Percentiles rank a stretch among this genome's conserved stretches.
Evolutionary conservation across 2,329 filamentous ascomycete species (phyloP).

Genomic region (Fusarium phyllophilum): DNA sequence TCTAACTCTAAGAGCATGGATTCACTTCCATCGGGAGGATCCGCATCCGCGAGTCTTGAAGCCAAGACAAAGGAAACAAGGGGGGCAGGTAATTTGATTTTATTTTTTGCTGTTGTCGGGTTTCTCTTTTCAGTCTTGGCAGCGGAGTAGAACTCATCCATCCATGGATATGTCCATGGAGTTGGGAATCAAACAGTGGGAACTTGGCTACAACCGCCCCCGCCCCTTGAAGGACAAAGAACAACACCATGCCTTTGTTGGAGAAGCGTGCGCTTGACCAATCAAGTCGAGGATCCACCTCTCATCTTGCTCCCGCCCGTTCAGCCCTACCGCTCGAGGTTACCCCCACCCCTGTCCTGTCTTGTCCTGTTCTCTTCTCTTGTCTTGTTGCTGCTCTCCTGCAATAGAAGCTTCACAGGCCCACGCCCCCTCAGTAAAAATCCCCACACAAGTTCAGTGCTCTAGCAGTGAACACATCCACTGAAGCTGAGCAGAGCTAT

Average conservation of each 20-base stretch:
- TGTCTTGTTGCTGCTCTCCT: neutral
- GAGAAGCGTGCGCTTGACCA: conserved; percentile 14
- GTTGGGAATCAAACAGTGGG: conserved; percentile 7
- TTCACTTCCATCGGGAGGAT: conserved; percentile 19
- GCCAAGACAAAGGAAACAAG: neutral
- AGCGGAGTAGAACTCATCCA: neutral
- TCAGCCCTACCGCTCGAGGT: conserved; percentile 38
- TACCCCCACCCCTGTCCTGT: conserved; percentile 2
- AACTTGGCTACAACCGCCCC: neutral
- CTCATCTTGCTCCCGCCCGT: conserved; percentile 38
- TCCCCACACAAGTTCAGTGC: conserved; percentile 11
- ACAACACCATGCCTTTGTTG: conserved; percentile 3
- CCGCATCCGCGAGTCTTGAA: conserved; percentile 9
- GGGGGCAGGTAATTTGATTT: conserved; percentile 1
- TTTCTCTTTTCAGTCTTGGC: neutral
- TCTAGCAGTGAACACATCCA: neutral
- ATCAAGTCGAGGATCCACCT: conserved; percentile 10
- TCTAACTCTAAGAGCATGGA: neutral
- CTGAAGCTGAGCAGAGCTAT: neutral
- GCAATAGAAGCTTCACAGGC: neutral
- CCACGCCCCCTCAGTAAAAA: conserved; percentile 17
- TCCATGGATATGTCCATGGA: conserved; percentile 19
- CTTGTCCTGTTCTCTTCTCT: neutral
- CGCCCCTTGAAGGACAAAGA: neutral
- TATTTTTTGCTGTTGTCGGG: neutral